phyloP scores from a whole-genome alignment of 306 rosid genomes.

The Aeschynomene evenia region DNA sequence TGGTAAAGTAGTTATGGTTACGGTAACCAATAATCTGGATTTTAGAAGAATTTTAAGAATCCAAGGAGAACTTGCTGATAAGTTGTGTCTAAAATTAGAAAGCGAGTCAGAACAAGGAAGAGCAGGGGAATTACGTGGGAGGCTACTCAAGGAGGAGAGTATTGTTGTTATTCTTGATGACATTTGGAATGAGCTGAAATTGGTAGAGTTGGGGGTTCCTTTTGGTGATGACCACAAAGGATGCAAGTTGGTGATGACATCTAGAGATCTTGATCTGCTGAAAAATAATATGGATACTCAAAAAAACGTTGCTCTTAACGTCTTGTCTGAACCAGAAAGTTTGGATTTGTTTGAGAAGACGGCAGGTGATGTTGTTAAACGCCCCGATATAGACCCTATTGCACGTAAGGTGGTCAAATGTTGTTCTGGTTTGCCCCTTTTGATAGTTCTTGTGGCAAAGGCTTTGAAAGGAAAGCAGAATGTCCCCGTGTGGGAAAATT shows the following conservation, averaged over 20 bases:
- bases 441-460: constrained; percentile 14
- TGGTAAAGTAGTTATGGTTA: neutral
- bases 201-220: constrained; percentile 12
- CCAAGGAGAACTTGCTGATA: neutral
- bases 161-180: constrained; percentile 23
- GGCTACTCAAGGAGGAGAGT: neutral
- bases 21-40: neutral
- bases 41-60: neutral
- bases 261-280: neutral
- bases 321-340: neutral
- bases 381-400: neutral
- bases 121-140: neutral
- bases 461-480: neutral
- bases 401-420: constrained; percentile 4
- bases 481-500: neutral
- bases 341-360: constrained; percentile 22
- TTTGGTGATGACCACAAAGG: constrained; percentile 14
- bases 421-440: constrained; percentile 33
- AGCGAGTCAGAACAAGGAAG: neutral
- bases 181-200: neutral
- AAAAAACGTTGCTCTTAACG: neutral
- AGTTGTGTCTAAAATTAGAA: neutral
- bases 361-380: neutral
- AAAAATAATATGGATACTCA: neutral
- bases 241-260: constrained; percentile 19